A percentile compares a stretch with the other conserved stretches of the same genome.
Evolutionary conservation across 805 yeast genomes (phyloP).

Genomic region (Saturnispora halmiae): DNA sequence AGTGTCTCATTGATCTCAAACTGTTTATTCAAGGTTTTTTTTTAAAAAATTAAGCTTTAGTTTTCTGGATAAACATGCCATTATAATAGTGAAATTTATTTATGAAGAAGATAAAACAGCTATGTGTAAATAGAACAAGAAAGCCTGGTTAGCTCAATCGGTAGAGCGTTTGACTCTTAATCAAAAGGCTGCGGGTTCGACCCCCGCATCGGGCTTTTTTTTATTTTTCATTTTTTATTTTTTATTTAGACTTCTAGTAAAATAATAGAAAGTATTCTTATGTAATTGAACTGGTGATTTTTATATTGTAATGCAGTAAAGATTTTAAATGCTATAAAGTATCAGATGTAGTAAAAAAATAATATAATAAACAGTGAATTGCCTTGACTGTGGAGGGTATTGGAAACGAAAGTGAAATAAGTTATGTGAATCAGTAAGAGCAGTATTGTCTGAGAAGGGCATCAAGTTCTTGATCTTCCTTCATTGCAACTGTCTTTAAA

Average conservation of each 20-base stretch:
- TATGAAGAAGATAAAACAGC: too few species aligned
- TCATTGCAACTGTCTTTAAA: slow-evolving; percentile 27
- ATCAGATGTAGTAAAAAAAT: background rate
- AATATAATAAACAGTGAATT: too few species aligned
- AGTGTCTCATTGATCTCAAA: too few species aligned
- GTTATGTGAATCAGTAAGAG: slow-evolving; percentile 2
- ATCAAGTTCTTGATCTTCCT: slow-evolving; percentile 28
- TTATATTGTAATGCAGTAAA: background rate
- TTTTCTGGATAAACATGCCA: too few species aligned
- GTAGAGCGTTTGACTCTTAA: slow-evolving; percentile 19
- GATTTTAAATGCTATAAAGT: background rate
- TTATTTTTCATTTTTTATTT: background rate
- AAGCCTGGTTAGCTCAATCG: slow-evolving; percentile 18
- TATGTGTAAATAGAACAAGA: too few species aligned
- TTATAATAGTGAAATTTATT: too few species aligned
- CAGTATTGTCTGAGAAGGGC: slow-evolving; percentile 29
- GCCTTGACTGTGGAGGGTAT: background rate
- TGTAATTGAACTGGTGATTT: too few species aligned
- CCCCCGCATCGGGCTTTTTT: slow-evolving; percentile 17
- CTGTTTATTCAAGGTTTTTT: too few species aligned
- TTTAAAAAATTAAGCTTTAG: too few species aligned
- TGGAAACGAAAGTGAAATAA: background rate
- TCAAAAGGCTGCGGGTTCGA: slow-evolving; percentile 19
- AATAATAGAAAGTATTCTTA: too few species aligned
- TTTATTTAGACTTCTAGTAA: background rate